Base-by-base conservation (phyloP, 202 grass and related monocot genomes). In the Elaeis oleifera region DNA sequence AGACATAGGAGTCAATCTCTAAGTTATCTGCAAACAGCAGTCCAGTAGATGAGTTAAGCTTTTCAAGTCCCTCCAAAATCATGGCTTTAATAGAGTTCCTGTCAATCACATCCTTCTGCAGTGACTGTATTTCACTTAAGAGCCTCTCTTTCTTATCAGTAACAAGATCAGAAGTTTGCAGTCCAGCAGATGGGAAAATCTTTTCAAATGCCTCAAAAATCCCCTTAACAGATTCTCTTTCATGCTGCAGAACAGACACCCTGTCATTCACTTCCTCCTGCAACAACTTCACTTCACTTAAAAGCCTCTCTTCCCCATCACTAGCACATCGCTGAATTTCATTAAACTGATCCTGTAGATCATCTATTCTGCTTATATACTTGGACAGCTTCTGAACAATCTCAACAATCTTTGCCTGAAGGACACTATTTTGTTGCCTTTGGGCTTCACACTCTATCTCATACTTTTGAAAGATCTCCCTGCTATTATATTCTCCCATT, bases 341-440 rank as follows among this genome's bases (percentile, higher is more conserved):
- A 50, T 59, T 27, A 61, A 92, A 77, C 53, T 85, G 82, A 61
- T 71, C 50, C 36, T 89, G 71, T 52, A 97, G 56, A 76, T 77
- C 53, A 65, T 86, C 74, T 50, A 97, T 76, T 78, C 56, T 73
- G 39, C 69, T 72, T 52, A 74, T 66, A 65, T 89, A 91, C 54
- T 76, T 84, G 71, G 54, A 75, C 48, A 91, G 68, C 62, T 81
- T 79, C 53, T 57, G 53, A 81, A 71, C 49, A 76, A 91, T 77
- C 17, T 60, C 84, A 79, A 80, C 77, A 71, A 97, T 81, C 74
- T 91, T 86, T 58, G 66, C 71, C 62, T 78, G 74, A 72, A 86
- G 59, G 65, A 69, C 19, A 60, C 60, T 23, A 70, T 61, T 69
- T 3, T 63, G 64, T 31, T 91, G 48, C 44, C 69, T 82, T 72